Percentiles rank a stretch among this genome's conserved stretches.
Conservation (phyloP, 2,329 filamentous ascomycete species). For the Botryotinia narcissicola region DNA sequence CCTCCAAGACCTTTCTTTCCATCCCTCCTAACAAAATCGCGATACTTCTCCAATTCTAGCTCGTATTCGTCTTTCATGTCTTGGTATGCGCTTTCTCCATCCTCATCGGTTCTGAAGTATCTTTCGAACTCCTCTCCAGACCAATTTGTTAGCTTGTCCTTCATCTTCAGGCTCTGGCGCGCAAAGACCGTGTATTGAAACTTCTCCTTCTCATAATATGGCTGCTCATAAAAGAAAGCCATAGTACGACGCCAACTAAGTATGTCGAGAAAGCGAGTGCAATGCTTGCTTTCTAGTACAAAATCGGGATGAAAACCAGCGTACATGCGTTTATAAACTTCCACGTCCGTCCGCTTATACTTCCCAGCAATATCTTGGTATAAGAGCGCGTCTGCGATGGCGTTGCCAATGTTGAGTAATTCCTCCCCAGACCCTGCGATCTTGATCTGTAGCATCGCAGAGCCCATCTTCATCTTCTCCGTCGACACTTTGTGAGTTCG, state of each 20-base stretch:
- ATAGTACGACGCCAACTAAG: conserved; percentile 16
- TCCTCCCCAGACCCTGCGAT: conserved; percentile 5
- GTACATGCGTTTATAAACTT: conserved; percentile 14
- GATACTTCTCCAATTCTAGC: conserved; percentile 2
- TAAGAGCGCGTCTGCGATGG: conserved; percentile 5
- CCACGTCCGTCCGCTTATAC: conserved; percentile 13
- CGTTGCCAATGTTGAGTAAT: conserved; percentile 4
- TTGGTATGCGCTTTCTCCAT: conserved; percentile 1
- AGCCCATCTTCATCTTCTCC: conserved; percentile 10
- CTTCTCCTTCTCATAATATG: conserved; percentile 7
- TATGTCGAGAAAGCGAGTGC: conserved; percentile 9
- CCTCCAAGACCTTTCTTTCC: neutral
- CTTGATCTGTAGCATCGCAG: neutral
- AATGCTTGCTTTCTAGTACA: neutral
- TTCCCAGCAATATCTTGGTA: conserved; percentile 12
- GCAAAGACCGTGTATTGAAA: conserved; percentile 7
- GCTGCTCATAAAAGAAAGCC: conserved; percentile 18
- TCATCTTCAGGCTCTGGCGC: conserved; percentile 7
- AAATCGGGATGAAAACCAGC: conserved; percentile 15
- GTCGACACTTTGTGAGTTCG: conserved; percentile 8
- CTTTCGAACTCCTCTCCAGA: conserved; percentile 13
- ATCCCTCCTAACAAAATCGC: neutral
- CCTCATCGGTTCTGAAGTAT: neutral
- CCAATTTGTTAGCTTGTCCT: conserved; percentile 1
- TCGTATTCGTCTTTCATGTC: conserved; percentile 14